phyloP scores from a whole-genome alignment of 163 green algal genomes.

The Prototheca cutis region DNA sequence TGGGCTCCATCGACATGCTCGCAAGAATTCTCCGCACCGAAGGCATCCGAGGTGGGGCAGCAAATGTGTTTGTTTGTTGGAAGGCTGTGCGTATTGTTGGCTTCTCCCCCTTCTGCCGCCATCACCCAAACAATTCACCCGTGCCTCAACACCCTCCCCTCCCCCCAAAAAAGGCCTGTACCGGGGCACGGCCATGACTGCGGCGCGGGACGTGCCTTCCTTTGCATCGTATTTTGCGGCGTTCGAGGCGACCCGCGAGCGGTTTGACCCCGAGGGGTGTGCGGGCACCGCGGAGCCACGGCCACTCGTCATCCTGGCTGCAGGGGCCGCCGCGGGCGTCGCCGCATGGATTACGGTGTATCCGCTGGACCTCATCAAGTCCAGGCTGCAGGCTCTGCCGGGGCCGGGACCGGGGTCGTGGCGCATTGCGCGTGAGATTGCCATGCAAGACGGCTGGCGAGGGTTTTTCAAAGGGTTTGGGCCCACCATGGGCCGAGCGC shows the following conservation, averaged over 20 bases:
- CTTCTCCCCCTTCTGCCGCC: no score
- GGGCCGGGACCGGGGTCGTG: constrained; percentile 12
- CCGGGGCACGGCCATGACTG: constrained; percentile 40
- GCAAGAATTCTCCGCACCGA: constrained; percentile 31
- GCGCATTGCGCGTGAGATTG: constrained; percentile 22
- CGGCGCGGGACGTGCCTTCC: constrained; percentile 46
- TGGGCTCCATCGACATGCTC: constrained; percentile 38
- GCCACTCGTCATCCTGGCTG: background rate
- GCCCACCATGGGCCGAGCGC: constrained; percentile 39
- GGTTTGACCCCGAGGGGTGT: constrained; percentile 18
- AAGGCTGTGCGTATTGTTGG: no score
- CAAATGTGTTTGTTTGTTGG: no score
- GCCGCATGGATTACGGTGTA: constrained; percentile 55
- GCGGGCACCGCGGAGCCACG: background rate
- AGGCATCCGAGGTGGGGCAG: constrained; percentile 28
- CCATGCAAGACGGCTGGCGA: constrained; percentile 22
- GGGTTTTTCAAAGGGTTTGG: constrained; percentile 35
- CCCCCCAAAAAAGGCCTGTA: constrained; percentile 40
- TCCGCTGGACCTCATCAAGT: constrained; percentile 54
- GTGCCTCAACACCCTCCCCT: no score
- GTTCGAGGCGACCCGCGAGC: constrained; percentile 20
- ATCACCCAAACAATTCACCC: no score
- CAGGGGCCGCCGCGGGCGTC: constrained; percentile 13
- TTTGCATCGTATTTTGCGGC: constrained; percentile 46
- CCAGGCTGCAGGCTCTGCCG: constrained; percentile 36